Percentiles rank a stretch among this genome's conserved stretches.
Conservation (phyloP, 768 basidiomycete genomes). For the Lyophyllum atratum region DNA sequence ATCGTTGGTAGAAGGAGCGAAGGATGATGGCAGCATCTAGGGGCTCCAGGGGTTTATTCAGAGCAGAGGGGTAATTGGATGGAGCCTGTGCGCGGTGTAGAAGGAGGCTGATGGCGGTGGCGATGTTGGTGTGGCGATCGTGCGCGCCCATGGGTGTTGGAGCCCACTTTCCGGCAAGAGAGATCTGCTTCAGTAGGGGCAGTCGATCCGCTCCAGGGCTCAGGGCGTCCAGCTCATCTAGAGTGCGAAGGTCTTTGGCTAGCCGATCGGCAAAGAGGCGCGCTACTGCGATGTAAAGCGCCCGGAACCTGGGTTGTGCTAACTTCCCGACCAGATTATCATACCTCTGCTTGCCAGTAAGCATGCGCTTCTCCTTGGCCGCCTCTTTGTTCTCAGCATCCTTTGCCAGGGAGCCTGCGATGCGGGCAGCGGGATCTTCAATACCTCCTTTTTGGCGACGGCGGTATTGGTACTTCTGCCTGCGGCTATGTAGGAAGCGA, state of each 20-base stretch:
- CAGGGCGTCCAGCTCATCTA: conserved; percentile 38
- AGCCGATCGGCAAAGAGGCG: conserved; percentile 60
- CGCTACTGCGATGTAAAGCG: conserved; percentile 63
- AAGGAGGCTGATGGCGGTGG: conserved; percentile 60
- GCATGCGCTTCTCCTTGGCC: conserved; percentile 26
- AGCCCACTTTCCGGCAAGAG: conserved; percentile 71
- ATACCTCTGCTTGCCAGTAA: conserved; percentile 28
- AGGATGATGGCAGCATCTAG: conserved; percentile 39
- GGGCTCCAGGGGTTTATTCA: conserved; percentile 28
- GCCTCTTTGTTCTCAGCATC: conserved; percentile 18
- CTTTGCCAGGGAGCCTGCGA: conserved; percentile 19
- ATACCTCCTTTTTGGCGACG: conserved; percentile 11
- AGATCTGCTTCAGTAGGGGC: conserved; percentile 42
- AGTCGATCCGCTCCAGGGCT: conserved; percentile 28
- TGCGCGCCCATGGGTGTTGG: conserved; percentile 61
- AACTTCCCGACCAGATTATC: conserved; percentile 43
- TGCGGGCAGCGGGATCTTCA: conserved; percentile 19
- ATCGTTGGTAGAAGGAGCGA: conserved; percentile 59
- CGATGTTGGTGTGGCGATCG: conserved; percentile 64
- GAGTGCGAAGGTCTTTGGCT: conserved; percentile 43
- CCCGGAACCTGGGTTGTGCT: conserved; percentile 51
- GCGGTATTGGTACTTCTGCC: conserved; percentile 13
- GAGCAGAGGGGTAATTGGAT: conserved; percentile 29
- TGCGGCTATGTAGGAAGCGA: conserved; percentile 31
- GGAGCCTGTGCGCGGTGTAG: conserved; percentile 41